Percentiles rank a stretch among this genome's conserved stretches.
Evolutionary conservation across 345 rosid species (phyloP).

Genomic region (Nasturtium officinale): DNA sequence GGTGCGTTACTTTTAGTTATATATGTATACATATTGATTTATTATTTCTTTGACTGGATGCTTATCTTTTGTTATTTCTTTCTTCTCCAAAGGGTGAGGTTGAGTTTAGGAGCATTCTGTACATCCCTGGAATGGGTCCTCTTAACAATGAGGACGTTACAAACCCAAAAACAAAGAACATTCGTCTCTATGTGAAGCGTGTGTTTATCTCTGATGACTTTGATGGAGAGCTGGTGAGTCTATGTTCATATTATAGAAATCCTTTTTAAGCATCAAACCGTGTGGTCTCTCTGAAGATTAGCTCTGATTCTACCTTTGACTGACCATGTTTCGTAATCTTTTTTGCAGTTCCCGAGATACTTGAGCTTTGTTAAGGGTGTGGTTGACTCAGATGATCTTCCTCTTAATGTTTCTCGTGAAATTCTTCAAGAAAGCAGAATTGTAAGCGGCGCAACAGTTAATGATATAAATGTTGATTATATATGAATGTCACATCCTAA

Average conservation of each 20-base stretch:
- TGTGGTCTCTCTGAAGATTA: neutral
- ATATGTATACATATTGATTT: neutral
- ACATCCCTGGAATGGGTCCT: slow-evolving; percentile 98
- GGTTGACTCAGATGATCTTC: slow-evolving; percentile 94
- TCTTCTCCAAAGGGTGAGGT: slow-evolving; percentile 76
- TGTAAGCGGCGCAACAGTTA: slow-evolving; percentile 47
- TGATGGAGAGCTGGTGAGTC: slow-evolving; percentile 94
- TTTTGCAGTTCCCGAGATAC: slow-evolving; percentile 87
- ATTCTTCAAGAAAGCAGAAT: slow-evolving; percentile 95
- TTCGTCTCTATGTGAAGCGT: slow-evolving; percentile 86
- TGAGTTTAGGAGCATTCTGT: slow-evolving; percentile 91
- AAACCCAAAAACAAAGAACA: slow-evolving; percentile 91
- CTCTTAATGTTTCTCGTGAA: slow-evolving; percentile 95
- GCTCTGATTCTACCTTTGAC: neutral
- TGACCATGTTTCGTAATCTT: neutral
- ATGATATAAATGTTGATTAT: neutral
- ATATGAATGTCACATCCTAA: neutral
- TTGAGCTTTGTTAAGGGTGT: slow-evolving; percentile 98
- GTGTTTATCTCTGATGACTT: slow-evolving; percentile 99
- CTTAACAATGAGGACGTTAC: slow-evolving; percentile 84
- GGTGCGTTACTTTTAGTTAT: slow-evolving; percentile 46
- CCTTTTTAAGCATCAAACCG: neutral
- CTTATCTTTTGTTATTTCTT: slow-evolving; percentile 6
- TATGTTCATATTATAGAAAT: slow-evolving; percentile 1
- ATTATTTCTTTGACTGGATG: neutral